phyloP scores from a whole-genome alignment of 169 alveolate genomes.

The Perkinsus olseni region DNA sequence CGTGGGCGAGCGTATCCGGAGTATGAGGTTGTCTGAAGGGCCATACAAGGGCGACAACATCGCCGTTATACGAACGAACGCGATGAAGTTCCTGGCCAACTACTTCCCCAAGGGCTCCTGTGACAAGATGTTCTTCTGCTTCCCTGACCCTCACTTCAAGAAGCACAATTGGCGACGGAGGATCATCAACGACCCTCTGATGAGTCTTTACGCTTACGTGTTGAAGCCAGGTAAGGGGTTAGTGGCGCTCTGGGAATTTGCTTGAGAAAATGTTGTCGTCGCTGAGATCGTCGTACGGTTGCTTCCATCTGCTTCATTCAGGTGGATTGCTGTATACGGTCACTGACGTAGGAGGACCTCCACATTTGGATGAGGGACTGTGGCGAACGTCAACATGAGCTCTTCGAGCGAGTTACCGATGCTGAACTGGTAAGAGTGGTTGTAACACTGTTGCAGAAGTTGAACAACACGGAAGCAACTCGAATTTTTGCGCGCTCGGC shows the following conservation, averaged over 20 bases:
- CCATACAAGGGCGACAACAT: conserved; percentile 44
- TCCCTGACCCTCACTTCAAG: conserved; percentile 83
- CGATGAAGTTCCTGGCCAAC: conserved; percentile 71
- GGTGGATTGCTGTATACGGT: conserved; percentile 38
- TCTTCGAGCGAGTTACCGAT: conserved; percentile 33
- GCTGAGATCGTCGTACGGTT: neutral
- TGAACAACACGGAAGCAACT: no score
- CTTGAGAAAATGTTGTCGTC: neutral
- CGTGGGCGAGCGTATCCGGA: conserved; percentile 65
- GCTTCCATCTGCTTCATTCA: neutral
- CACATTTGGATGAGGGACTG: conserved; percentile 54
- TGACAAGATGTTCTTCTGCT: conserved; percentile 71
- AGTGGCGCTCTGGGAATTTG: neutral
- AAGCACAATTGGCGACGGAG: conserved; percentile 71
- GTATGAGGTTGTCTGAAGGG: conserved; percentile 30
- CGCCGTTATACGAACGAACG: conserved; percentile 68
- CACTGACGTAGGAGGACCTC: conserved; percentile 69
- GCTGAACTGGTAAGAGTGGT: conserved; percentile 15
- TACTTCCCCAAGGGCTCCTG: conserved; percentile 58
- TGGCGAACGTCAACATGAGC: conserved; percentile 35
- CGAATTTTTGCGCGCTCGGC: no score
- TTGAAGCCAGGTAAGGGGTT: conserved; percentile 24
- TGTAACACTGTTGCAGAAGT: no score
- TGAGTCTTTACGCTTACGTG: conserved; percentile 51
- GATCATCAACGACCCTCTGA: conserved; percentile 52